phyloP scores from a whole-genome alignment of 2,329 filamentous ascomycete genomes.

The Aspergillus novofumigatus region DNA sequence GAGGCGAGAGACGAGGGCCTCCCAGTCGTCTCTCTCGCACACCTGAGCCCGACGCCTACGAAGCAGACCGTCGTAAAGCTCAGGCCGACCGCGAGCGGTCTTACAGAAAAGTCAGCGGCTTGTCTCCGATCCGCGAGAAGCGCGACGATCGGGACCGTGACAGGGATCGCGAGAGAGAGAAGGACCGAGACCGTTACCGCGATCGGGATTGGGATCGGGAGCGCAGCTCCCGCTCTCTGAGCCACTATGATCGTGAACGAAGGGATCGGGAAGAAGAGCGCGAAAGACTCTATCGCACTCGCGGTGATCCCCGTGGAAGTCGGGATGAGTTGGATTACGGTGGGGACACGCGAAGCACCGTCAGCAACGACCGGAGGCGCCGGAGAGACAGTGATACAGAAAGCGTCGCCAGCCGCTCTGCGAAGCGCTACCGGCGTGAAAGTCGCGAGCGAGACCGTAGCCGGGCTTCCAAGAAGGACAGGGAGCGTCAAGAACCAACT shows the following conservation, averaged over 20 bases:
- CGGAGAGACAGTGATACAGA: slow-evolving; percentile 75
- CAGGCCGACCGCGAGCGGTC: slow-evolving; percentile 92
- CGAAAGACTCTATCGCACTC: slow-evolving; percentile 76
- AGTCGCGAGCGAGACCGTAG: slow-evolving; percentile 36
- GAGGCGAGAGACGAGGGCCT: slow-evolving; percentile 36
- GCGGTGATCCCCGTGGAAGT: slow-evolving; percentile 74
- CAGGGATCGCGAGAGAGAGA: slow-evolving; percentile 35
- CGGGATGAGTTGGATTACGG: slow-evolving; percentile 91
- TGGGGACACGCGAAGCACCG: slow-evolving; percentile 57
- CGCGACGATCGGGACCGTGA: slow-evolving; percentile 33
- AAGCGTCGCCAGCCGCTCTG: slow-evolving; percentile 53
- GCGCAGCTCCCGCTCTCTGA: slow-evolving; percentile 27
- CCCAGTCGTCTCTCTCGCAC: slow-evolving; percentile 68
- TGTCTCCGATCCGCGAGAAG: slow-evolving; percentile 46
- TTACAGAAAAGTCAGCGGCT: slow-evolving; percentile 73
- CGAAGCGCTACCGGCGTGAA: slow-evolving; percentile 53
- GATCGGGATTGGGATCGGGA: slow-evolving; percentile 37
- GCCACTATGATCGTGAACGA: slow-evolving; percentile 73
- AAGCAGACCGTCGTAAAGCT: slow-evolving; percentile 89
- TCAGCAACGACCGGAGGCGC: slow-evolving; percentile 66
- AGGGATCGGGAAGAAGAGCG: slow-evolving; percentile 86
- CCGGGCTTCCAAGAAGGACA: slow-evolving; percentile 49
- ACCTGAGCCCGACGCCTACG: slow-evolving; percentile 90
- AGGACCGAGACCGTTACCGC: slow-evolving; percentile 37
- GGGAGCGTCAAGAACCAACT: slow-evolving; percentile 45